These are phyloP conservation scores for Penicillium nucicola DNA, from an alignment of 495 filamentous ascomycete species.

Conservation along the genomic window DNA sequence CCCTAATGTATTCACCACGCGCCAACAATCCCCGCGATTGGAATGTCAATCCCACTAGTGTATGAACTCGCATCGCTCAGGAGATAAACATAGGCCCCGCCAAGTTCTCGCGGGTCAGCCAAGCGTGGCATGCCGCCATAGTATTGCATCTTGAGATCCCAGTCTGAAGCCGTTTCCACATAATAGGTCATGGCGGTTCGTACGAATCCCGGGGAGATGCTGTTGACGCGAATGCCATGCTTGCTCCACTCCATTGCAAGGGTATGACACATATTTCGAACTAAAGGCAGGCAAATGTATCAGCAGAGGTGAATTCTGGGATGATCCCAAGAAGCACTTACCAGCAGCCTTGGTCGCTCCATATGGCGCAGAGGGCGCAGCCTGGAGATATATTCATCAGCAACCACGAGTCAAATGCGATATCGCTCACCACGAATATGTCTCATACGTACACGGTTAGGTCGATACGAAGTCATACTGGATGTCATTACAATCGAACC, in stretches of 20 bases:
- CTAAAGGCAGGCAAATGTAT: conserved; percentile 1
- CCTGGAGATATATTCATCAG: conserved; percentile 7
- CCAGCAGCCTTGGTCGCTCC: conserved; percentile 31
- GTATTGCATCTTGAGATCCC: conserved; percentile 41
- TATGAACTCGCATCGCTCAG: conserved; percentile 31
- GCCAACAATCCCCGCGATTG: conserved; percentile 42
- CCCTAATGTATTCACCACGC: conserved; percentile 36
- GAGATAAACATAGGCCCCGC: conserved; percentile 42
- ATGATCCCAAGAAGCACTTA: conserved; percentile 4
- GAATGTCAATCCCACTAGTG: conserved; percentile 38
- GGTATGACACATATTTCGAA: conserved; percentile 36
- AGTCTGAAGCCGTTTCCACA: conserved; percentile 38
- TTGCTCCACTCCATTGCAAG: conserved; percentile 48
- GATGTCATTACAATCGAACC: conserved; percentile 43
- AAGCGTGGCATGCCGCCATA: conserved; percentile 44
- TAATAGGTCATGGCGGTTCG: conserved; percentile 39
- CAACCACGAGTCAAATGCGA: not conserved
- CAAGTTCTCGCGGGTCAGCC: conserved; percentile 36
- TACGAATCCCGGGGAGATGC: conserved; percentile 36
- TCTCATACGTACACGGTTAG: conserved; percentile 25
- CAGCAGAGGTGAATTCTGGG: not conserved
- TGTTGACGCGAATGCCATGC: conserved; percentile 45
- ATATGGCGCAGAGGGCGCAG: conserved; percentile 28
- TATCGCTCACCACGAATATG: not conserved
- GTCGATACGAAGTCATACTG: conserved; percentile 43